These are phyloP conservation scores for Cyclotella baltica DNA, from an alignment of 108 stramenopile species.

Conservation along the genomic window DNA sequence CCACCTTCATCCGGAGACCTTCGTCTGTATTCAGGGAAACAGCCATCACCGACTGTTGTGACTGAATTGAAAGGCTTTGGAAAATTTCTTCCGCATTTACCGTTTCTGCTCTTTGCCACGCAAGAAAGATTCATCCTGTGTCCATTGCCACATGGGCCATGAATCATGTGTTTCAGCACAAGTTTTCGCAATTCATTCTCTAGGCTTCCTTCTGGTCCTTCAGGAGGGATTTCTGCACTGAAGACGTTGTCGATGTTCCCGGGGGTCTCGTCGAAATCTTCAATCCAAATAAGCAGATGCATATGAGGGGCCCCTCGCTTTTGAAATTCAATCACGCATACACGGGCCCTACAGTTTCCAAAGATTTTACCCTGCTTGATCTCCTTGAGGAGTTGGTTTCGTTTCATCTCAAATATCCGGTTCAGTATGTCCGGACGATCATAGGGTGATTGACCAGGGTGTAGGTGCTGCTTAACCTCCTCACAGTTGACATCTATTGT, in stretches of 20 bases:
- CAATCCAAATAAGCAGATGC: no score
- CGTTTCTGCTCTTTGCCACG: neutral
- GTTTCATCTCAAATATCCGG: no score
- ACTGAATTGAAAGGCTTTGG: neutral
- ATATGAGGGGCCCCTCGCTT: no score
- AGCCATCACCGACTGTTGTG: neutral
- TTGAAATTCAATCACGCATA: no score
- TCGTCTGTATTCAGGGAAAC: conserved; percentile 8
- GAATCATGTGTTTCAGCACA: conserved; percentile 12
- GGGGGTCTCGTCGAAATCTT: no score
- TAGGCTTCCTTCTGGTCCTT: neutral
- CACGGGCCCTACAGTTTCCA: no score
- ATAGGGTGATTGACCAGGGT: conserved; percentile 6
- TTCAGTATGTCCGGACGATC: conserved; percentile 9
- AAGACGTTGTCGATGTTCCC: conserved; percentile 13
- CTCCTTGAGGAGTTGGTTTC: no score
- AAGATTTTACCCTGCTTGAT: no score
- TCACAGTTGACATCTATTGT: no score
- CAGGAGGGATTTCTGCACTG: conserved; percentile 31
- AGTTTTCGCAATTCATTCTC: neutral
- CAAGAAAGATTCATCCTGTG: neutral
- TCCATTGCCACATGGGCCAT: no score
- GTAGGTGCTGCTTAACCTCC: conserved; percentile 17
- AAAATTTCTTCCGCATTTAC: neutral
- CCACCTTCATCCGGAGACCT: neutral